Base-by-base conservation (phyloP, 257 asterid species). In the Echium plantagineum region DNA sequence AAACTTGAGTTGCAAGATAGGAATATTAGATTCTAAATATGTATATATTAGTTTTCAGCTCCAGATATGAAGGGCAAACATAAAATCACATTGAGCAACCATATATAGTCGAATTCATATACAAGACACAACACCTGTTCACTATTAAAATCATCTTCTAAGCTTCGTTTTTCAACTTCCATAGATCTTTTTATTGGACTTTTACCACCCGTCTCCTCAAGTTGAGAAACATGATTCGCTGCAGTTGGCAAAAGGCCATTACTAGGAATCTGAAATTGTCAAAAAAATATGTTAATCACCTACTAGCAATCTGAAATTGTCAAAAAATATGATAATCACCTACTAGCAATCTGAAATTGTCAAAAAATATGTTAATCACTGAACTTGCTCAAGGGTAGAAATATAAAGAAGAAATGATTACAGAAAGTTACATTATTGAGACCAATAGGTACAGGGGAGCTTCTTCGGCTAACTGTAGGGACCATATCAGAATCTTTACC, bases 391-490 rank as follows among this genome's bases (percentile, higher is more conserved):
- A 62, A 68, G 66, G 73, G 75, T 47, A 61, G 73, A 42, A 42
- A 12, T 42, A 12, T 12, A 10, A 42, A 10, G 15, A 71, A 58
- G 60, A 77, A 63, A 76, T 65, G 81, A 74, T 79, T 80, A 80
- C 66, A 85, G 82, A 80, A 93, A 93, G 97, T 93, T 93, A 93
- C 99, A 93, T 85, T 84, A 84, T 85, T 85, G 80, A 89, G 94
- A 83, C 91, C 95, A 78, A 80, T 75, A 67, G 71, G 63, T 38
- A 52, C 84, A 63, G 81, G 79, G 52, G 81, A 75, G 72, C 77
- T 65, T 63, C 59, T 76, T 64, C 76, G 63, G 57, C 80, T 80
- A 30, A 63, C 65, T 64, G 71, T 77, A 49, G 59, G 60, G 60
- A 67, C 65, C 53, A 46, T 31, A 51, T 62, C 81, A 67, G 74